Percentiles rank a stretch among this genome's conserved stretches.
These are phyloP conservation scores for Vicia villosa DNA, from an alignment of 306 rosid species.

Conservation along the genomic window DNA sequence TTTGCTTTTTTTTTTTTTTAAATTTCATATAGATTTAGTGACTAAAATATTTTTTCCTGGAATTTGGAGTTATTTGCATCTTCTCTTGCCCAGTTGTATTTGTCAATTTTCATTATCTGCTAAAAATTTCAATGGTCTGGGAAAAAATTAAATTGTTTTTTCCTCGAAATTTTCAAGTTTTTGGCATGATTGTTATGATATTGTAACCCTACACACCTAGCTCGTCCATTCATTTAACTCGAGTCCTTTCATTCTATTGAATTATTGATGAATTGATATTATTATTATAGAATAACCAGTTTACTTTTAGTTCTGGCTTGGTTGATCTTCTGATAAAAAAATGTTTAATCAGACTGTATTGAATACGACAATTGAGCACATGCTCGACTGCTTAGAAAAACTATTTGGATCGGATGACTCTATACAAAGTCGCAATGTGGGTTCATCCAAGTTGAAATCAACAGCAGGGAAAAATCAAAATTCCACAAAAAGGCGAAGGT, in stretches of 20 bases:
- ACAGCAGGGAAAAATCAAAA: conserved; percentile 37
- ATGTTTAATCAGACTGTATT: conserved; percentile 48
- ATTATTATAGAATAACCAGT: conserved; percentile 23
- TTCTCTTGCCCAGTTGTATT: conserved; percentile 19
- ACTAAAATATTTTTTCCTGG: conserved; percentile 16
- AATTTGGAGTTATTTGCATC: conserved; percentile 6
- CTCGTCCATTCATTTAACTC: conserved; percentile 15
- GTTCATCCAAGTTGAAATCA: conserved; percentile 40
- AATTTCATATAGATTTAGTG: conserved; percentile 6
- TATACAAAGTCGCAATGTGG: conserved; percentile 30
- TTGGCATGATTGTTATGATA: background rate
- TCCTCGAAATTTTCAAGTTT: conserved; percentile 17
- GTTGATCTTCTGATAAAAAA: conserved; percentile 14
- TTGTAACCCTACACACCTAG: background rate
- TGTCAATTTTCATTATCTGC: conserved; percentile 16
- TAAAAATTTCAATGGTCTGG: background rate
- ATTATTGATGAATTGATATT: conserved; percentile 10
- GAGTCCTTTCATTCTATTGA: background rate
- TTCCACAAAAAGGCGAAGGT: conserved; percentile 38
- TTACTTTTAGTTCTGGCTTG: conserved; percentile 24
- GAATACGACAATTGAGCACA: conserved; percentile 63
- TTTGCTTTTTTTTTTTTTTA: conserved; percentile 24
- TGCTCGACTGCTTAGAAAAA: conserved; percentile 62
- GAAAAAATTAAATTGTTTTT: conserved; percentile 16
- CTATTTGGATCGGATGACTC: conserved; percentile 50